Conservation (phyloP, 805 yeast species). For the Sugiyamaella chiloensis region DNA sequence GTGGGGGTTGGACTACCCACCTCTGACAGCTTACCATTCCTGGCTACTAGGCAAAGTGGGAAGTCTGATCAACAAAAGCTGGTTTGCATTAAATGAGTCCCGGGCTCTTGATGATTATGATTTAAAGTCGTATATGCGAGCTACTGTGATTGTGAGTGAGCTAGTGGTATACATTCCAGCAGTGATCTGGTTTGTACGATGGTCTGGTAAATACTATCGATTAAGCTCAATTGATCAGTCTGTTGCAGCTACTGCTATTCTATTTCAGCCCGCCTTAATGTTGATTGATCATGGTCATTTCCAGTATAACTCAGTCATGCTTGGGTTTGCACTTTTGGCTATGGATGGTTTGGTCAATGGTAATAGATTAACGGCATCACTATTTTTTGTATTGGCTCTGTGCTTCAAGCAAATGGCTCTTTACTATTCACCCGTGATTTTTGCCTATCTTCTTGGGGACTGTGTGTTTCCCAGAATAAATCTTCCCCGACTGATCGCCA, state of each 20-base stretch:
- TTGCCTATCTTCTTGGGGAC: constrained; percentile 68
- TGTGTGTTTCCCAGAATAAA: constrained; percentile 46
- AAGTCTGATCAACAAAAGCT: constrained; percentile 50
- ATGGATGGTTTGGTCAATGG: constrained; percentile 63
- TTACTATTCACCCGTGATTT: constrained; percentile 86
- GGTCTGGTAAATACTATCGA: constrained; percentile 59
- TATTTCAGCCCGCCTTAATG: constrained; percentile 78
- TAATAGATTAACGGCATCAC: constrained; percentile 62
- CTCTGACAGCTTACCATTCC: constrained; percentile 91
- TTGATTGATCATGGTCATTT: constrained; percentile 96
- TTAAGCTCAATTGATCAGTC: constrained; percentile 71
- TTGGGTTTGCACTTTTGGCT: constrained; percentile 74
- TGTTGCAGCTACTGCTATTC: constrained; percentile 69
- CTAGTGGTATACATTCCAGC: constrained; percentile 74
- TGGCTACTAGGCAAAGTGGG: constrained; percentile 75
- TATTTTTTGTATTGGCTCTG: constrained; percentile 72
- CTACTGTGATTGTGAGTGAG: constrained; percentile 75
- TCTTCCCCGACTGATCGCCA: constrained; percentile 53
- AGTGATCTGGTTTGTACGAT: constrained; percentile 62
- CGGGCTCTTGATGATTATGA: constrained; percentile 69
- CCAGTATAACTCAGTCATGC: constrained; percentile 92
- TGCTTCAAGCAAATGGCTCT: constrained; percentile 94
- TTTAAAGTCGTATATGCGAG: constrained; percentile 81
- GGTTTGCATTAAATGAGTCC: constrained; percentile 75
- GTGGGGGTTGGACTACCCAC: constrained; percentile 98